phyloP scores from a whole-genome alignment of 2,329 filamentous ascomycete genomes.

The Colletotrichum sp. region DNA sequence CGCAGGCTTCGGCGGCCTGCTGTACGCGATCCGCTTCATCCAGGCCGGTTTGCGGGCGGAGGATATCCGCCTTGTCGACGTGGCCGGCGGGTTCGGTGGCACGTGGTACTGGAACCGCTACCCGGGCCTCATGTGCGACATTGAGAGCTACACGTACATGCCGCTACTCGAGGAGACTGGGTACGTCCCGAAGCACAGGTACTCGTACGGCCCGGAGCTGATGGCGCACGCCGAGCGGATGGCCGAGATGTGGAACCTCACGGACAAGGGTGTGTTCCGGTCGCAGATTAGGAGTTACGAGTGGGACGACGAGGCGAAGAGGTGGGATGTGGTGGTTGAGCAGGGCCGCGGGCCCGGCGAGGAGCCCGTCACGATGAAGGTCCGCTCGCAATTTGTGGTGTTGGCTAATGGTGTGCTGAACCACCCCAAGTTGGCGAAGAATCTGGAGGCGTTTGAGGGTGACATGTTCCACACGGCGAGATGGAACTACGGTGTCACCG shows the following conservation, averaged over 20 bases:
- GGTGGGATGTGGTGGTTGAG: conserved; percentile 26
- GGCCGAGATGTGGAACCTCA: conserved; percentile 44
- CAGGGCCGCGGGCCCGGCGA: conserved; percentile 30
- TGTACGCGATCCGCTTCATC: conserved; percentile 32
- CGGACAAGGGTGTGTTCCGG: conserved; percentile 42
- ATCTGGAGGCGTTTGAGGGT: conserved; percentile 45
- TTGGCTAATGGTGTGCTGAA: conserved; percentile 43
- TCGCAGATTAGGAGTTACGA: conserved; percentile 41
- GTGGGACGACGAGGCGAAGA: conserved; percentile 49
- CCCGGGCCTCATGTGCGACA: conserved; percentile 58
- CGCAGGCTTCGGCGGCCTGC: conserved; percentile 37
- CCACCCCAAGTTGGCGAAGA: conserved; percentile 47
- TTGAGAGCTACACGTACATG: conserved; percentile 66
- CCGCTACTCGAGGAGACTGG: conserved; percentile 65
- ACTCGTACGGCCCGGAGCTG: conserved; percentile 48
- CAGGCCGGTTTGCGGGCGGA: conserved; percentile 27
- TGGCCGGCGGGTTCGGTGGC: conserved; percentile 50
- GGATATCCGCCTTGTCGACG: conserved; percentile 47
- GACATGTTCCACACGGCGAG: conserved; percentile 49
- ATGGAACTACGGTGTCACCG: conserved; percentile 50
- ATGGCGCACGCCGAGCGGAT: conserved; percentile 46
- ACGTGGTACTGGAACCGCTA: conserved; percentile 60
- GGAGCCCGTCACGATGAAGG: conserved; percentile 29
- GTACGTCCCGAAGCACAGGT: conserved; percentile 60
- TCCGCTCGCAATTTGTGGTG: conserved; percentile 44